phyloP scores from a whole-genome alignment of 164 flowering plant species.

The Amborella trichopoda region DNA sequence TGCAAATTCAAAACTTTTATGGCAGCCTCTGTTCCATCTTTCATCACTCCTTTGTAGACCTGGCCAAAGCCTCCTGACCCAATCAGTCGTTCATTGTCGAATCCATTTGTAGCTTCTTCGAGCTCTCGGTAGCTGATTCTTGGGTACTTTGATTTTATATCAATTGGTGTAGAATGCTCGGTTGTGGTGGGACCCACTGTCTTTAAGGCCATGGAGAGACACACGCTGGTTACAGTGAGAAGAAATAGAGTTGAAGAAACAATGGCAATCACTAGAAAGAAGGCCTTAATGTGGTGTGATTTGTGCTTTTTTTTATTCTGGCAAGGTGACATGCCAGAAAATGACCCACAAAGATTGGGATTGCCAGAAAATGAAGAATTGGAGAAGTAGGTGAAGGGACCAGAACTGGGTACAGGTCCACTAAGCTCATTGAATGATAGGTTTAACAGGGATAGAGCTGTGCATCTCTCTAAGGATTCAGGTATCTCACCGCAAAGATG shows the following conservation, averaged over 20 bases:
- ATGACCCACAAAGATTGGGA: constrained; percentile 26
- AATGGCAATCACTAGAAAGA: constrained; percentile 9
- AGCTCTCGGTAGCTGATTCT: constrained; percentile 20
- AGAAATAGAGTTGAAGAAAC: constrained; percentile 9
- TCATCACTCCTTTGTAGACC: constrained; percentile 17
- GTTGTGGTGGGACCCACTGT: background rate
- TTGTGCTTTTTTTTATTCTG: background rate
- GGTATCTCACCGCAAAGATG: constrained; percentile 34
- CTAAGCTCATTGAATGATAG: constrained; percentile 38
- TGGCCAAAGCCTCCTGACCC: constrained; percentile 20
- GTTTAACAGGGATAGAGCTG: constrained; percentile 26
- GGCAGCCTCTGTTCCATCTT: constrained; percentile 14
- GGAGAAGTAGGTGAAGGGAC: constrained; percentile 19
- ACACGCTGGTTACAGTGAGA: too few relatives aligned
- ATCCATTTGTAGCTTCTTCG: constrained; percentile 17
- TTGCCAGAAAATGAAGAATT: constrained; percentile 31
- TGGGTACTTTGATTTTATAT: constrained; percentile 13
- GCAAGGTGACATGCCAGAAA: constrained; percentile 26
- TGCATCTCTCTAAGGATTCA: constrained; percentile 15
- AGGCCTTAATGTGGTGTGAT: constrained; percentile 8
- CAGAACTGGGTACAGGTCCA: constrained; percentile 34
- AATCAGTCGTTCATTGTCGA: constrained; percentile 13
- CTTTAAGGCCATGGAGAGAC: background rate
- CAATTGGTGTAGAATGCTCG: too few relatives aligned
- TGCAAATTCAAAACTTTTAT: constrained; percentile 19